phyloP scores from a whole-genome alignment of 768 basidiomycete species.

The Leccinum imitatum region DNA sequence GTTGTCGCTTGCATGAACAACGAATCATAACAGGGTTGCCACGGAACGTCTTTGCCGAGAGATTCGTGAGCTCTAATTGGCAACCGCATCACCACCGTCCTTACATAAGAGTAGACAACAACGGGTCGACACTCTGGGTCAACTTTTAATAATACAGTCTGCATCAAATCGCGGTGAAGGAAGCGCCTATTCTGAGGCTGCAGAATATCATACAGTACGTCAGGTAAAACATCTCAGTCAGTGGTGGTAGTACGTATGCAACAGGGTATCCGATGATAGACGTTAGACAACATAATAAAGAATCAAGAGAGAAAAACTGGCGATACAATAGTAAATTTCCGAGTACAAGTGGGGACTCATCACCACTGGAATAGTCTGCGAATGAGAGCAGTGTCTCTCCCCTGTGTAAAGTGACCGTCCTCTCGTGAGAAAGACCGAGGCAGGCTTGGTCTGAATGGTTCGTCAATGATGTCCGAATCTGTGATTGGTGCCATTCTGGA shows the following conservation, averaged over 20 bases:
- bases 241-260: constrained; percentile 36
- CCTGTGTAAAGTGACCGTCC: constrained; percentile 29
- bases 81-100: background rate
- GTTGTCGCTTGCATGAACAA: background rate
- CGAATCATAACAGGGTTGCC: background rate
- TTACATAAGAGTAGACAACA: background rate
- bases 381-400: constrained; percentile 45
- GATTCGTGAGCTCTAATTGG: background rate
- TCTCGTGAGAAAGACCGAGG: constrained; percentile 35
- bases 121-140: no score
- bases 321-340: constrained; percentile 30
- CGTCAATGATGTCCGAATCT: constrained; percentile 40
- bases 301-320: constrained; percentile 25
- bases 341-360: constrained; percentile 20
- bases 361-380: constrained; percentile 52
- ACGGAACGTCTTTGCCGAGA: background rate
- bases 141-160: background rate
- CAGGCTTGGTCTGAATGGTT: constrained; percentile 36
- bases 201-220: constrained; percentile 28
- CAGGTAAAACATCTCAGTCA: constrained; percentile 28
- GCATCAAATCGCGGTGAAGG: background rate
- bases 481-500: constrained; percentile 58
- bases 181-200: constrained; percentile 3
- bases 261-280: constrained; percentile 36
- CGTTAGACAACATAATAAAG: constrained; percentile 28